A percentile compares a stretch with the other conserved stretches of the same genome.
These are phyloP conservation scores for Hypoxylon sp. DNA, from an alignment of 2,329 filamentous ascomycete genomes.

Conservation along the genomic window DNA sequence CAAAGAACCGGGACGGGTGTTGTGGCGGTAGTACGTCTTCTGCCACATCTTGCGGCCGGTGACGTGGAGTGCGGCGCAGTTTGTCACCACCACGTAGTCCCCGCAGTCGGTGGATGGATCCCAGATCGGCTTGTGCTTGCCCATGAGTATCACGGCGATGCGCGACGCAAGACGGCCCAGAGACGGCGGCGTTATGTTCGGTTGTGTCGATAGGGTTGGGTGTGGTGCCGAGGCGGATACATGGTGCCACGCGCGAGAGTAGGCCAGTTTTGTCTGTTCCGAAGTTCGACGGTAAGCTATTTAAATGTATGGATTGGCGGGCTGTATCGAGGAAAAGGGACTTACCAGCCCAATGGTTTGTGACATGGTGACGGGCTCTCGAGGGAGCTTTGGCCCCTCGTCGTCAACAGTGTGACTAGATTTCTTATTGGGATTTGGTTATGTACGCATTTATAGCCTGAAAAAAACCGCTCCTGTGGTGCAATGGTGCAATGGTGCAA, in stretches of 20 bases:
- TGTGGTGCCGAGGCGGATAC: conserved; percentile 75
- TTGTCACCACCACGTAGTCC: conserved; percentile 95
- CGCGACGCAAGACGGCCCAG: conserved; percentile 88
- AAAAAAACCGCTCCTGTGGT: neutral
- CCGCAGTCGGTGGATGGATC: conserved; percentile 98
- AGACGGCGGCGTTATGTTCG: conserved; percentile 72
- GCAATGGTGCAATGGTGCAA: no score
- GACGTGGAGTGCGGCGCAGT: conserved; percentile 84
- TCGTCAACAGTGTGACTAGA: conserved; percentile 10
- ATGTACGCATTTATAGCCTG: conserved; percentile 6
- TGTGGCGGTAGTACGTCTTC: conserved; percentile 96
- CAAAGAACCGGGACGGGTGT: conserved; percentile 85
- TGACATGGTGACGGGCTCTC: conserved; percentile 68
- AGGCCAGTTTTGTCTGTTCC: conserved; percentile 89
- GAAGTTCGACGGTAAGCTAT: no score
- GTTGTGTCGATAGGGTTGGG: conserved; percentile 66
- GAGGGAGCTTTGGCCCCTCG: conserved; percentile 40
- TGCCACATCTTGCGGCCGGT: conserved; percentile 93
- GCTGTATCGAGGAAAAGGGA: conserved; percentile 23
- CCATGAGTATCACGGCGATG: conserved; percentile 90
- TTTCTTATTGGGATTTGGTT: neutral
- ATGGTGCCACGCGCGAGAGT: conserved; percentile 94
- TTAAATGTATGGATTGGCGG: no score
- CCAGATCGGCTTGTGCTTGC: conserved; percentile 98
- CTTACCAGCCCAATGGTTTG: conserved; percentile 79